phyloP scores from a whole-genome alignment of 2,329 filamentous ascomycete genomes.

The Alternaria ethzedia region DNA sequence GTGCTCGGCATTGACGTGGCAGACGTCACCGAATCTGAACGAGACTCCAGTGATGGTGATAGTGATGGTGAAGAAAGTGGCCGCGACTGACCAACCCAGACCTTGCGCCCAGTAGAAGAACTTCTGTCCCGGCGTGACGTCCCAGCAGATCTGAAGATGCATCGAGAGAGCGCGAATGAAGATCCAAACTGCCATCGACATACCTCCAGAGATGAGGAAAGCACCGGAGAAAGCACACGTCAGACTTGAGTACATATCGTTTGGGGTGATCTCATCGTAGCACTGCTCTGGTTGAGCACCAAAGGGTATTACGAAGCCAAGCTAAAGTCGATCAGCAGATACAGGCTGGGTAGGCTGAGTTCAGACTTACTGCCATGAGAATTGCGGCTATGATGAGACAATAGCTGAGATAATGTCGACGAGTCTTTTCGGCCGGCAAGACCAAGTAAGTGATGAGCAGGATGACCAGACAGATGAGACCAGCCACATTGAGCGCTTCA shows the following conservation, averaged over 20 bases:
- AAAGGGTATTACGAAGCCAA: slow-evolving; percentile 90
- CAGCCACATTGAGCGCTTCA: slow-evolving; percentile 83
- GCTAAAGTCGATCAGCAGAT: slow-evolving; percentile 54
- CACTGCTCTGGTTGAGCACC: slow-evolving; percentile 81
- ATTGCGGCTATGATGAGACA: slow-evolving; percentile 78
- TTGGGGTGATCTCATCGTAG: slow-evolving; percentile 86
- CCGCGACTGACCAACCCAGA: slow-evolving; percentile 83
- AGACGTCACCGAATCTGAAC: slow-evolving; percentile 88
- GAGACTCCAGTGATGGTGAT: slow-evolving; percentile 89
- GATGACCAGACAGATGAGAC: slow-evolving; percentile 74
- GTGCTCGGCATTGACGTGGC: slow-evolving; percentile 91
- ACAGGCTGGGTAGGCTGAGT: background rate
- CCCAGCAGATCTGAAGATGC: slow-evolving; percentile 98
- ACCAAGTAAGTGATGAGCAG: slow-evolving; percentile 79
- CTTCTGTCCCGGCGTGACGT: slow-evolving; percentile 81
- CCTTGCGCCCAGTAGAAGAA: slow-evolving; percentile 88
- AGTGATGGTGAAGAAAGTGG: slow-evolving; percentile 75
- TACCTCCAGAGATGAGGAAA: slow-evolving; percentile 84
- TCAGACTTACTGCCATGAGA: slow-evolving; percentile 75
- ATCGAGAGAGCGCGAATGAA: slow-evolving; percentile 89
- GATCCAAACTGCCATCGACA: slow-evolving; percentile 85
- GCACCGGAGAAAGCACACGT: slow-evolving; percentile 89
- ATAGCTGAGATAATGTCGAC: slow-evolving; percentile 91
- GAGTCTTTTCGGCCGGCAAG: slow-evolving; percentile 85
- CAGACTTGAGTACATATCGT: slow-evolving; percentile 83